Evolutionary conservation across 2,329 filamentous ascomycete species (phyloP), one percentile per base, ranked within the genome.

Genomic region (Pyrenophora graminea): DNA sequence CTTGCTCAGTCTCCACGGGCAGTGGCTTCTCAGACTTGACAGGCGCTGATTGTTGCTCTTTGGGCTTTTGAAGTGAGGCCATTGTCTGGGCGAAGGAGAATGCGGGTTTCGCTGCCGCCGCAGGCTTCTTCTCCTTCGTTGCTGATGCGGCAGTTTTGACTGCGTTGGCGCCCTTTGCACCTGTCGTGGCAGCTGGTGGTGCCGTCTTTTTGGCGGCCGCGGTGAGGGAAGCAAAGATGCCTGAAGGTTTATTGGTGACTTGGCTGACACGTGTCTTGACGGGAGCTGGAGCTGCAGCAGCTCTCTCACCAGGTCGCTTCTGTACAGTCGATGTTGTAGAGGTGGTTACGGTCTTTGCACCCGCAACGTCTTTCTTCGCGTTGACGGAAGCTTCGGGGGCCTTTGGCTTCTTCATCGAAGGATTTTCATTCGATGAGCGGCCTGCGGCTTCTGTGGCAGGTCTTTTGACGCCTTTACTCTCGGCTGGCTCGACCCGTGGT

Each of bases 1-100:
- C 82, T 62, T 89, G 86, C 0, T 84, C 76, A 0, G 86, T 90
- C 69, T 92, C 89, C 0, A 79, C 76, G 0, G 77, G 74, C 15
- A 70, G 68, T 51, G 74, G 76, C 55, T 85, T 83, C 58, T 84
- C 83, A 0, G 80, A 74, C 49, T 82, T 81, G 30, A 62, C 49
- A 15, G 68, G 64, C 3, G 76, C 72, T 12, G 77, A 79, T 64
- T 77, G 71, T 53, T 77, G 75, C 41, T 79, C 72, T 48, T 85
- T 85, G 5, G 81, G 80, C 60, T 85, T 85, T 41, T 79, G 75
- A 15, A 76, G 56, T 39, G 67, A 67, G 10, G 69, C 70, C 73
- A 76, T 74, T 3, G 72, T 75, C 32, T 73, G 70, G 6, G 69
- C 66, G 41, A 76, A 76, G 0, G 73, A 74, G 39, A 74, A 74